A percentile compares a stretch with the other conserved stretches of the same genome.
phyloP scores from a whole-genome alignment of 2,329 filamentous ascomycete species.

The Clonostachys sp. region DNA sequence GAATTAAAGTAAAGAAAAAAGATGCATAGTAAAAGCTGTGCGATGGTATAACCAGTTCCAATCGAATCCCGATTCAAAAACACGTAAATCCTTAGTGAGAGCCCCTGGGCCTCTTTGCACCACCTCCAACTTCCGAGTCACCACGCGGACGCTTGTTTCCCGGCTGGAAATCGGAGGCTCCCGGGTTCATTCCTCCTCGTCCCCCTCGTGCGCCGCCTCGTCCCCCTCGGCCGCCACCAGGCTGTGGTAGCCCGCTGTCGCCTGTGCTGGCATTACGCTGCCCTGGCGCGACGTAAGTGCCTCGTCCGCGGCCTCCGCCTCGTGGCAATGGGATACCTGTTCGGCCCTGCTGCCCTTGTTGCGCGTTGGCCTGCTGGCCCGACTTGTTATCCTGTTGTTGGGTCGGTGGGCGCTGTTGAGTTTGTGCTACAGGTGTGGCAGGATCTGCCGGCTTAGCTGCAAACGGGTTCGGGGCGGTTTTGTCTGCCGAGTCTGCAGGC shows the following conservation, averaged over 20 bases:
- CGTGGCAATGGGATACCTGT: constrained; percentile 34
- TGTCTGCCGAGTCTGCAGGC: constrained; percentile 1
- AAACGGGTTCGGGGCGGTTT: background rate
- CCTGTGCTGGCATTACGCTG: constrained; percentile 26
- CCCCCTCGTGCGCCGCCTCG: constrained; percentile 35
- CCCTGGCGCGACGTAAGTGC: constrained; percentile 26
- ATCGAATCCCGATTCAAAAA: too few species aligned
- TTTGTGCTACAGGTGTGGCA: constrained; percentile 1
- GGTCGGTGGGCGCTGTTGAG: constrained; percentile 3
- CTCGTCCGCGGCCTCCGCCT: constrained; percentile 31
- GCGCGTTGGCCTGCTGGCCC: constrained; percentile 8
- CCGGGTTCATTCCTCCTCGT: constrained; percentile 36
- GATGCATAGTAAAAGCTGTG: too few species aligned
- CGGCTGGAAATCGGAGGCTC: constrained; percentile 51
- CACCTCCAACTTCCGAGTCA: constrained; percentile 37
- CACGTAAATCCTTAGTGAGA: too few species aligned
- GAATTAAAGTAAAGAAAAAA: too few species aligned
- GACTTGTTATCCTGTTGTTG: background rate
- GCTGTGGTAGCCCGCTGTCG: constrained; percentile 22
- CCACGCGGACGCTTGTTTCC: constrained; percentile 54
- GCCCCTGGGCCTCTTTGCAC: constrained; percentile 35
- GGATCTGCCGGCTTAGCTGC: constrained; percentile 4
- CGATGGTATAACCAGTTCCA: too few species aligned
- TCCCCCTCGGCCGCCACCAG: constrained; percentile 21
- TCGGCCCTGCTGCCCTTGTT: constrained; percentile 14